phyloP scores from a whole-genome alignment of 108 stramenopile species.

The Halocafeteria seosinensis region DNA sequence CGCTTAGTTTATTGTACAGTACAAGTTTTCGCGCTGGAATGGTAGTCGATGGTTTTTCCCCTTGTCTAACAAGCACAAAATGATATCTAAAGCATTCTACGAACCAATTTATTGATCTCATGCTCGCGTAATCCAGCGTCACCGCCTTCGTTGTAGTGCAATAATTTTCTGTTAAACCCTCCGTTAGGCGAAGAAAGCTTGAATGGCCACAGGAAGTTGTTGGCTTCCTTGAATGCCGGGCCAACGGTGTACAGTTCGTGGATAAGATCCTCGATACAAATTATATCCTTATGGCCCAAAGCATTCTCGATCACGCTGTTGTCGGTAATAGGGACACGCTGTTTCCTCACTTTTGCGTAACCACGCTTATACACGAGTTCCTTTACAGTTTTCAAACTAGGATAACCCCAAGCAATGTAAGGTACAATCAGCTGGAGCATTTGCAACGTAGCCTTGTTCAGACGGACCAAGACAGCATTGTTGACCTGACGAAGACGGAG shows the following conservation, averaged over 20 bases:
- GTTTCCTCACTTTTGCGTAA: conserved; percentile 88
- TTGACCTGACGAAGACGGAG: conserved; percentile 98
- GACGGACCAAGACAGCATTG: conserved; percentile 92
- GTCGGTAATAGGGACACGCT: conserved; percentile 67
- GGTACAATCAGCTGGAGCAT: conserved; percentile 98
- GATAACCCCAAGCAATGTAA: conserved; percentile 95
- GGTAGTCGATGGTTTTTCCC: too few relatives aligned
- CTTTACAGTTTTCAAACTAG: conserved; percentile 72
- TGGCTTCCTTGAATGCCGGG: conserved; percentile 92
- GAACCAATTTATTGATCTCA: conserved; percentile 84
- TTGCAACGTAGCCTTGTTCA: conserved; percentile 93
- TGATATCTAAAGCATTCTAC: conserved; percentile 59
- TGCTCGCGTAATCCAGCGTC: conserved; percentile 87
- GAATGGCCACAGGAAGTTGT: conserved; percentile 99
- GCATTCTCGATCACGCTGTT: conserved; percentile 79
- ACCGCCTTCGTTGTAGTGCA: conserved; percentile 97
- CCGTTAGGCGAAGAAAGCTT: conserved; percentile 91
- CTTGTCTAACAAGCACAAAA: too few relatives aligned
- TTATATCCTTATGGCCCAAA: conserved; percentile 48
- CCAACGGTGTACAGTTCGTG: conserved; percentile 92
- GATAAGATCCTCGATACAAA: conserved; percentile 76
- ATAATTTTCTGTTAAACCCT: conserved; percentile 96
- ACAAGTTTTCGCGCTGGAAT: too few relatives aligned
- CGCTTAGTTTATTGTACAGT: too few relatives aligned
- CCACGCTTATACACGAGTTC: conserved; percentile 98